These are phyloP conservation scores for Vachellia pachyceras DNA, from an alignment of 306 rosid genomes.

Conservation along the genomic window DNA sequence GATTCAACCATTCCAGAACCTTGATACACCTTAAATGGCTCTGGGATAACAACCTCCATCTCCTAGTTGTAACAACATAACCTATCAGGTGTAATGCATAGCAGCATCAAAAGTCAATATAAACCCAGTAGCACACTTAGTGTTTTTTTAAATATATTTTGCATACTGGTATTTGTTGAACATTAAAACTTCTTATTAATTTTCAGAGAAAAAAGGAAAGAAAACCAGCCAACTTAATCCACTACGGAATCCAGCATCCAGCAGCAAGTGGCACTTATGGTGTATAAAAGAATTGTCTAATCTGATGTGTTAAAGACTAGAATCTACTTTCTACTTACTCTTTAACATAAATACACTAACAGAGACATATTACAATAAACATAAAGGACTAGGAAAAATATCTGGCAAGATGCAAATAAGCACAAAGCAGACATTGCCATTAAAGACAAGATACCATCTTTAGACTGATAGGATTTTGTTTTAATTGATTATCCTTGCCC, in stretches of 20 bases:
- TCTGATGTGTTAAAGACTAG: constrained; percentile 9
- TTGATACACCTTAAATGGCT: constrained; percentile 68
- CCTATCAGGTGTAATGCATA: constrained; percentile 40
- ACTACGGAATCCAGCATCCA: neutral
- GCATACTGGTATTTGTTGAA: constrained; percentile 17
- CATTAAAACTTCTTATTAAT: neutral
- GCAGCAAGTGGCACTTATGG: constrained; percentile 14
- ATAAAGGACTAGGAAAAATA: neutral
- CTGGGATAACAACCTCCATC: constrained; percentile 84
- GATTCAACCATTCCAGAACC: constrained; percentile 89
- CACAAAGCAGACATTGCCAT: neutral
- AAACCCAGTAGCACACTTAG: constrained; percentile 22
- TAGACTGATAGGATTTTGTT: neutral
- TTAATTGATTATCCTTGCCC: constrained; percentile 30
- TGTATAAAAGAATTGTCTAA: constrained; percentile 6
- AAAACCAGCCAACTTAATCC: constrained; percentile 12
- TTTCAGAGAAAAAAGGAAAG: neutral
- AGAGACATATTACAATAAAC: constrained; percentile 14
- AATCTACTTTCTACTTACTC: neutral
- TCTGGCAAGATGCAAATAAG: constrained; percentile 23
- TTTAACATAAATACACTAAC: constrained; percentile 17
- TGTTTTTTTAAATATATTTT: constrained; percentile 12
- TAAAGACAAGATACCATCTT: constrained; percentile 19
- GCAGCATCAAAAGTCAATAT: constrained; percentile 32
- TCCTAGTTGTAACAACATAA: constrained; percentile 62